Evolutionary conservation across 108 stramenopile genomes (phyloP).

Genomic region (Fistulifera solaris): DNA sequence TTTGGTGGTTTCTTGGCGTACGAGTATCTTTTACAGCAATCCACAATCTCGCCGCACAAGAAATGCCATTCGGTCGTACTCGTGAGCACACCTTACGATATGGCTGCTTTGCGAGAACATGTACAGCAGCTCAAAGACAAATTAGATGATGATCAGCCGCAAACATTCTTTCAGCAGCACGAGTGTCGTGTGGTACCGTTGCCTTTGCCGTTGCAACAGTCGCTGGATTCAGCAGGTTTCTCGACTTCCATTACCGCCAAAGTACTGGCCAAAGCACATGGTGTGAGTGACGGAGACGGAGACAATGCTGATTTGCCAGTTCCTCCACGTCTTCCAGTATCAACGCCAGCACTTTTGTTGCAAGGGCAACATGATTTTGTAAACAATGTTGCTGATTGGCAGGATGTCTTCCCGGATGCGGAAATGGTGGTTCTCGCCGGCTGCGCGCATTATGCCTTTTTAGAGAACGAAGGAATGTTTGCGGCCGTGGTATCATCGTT

Average conservation of each 20-base stretch:
- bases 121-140: conserved; percentile 24
- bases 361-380: conserved; percentile 49
- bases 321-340: too few relatives aligned
- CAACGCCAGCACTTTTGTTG: conserved; percentile 27
- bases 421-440: conserved; percentile 11
- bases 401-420: conserved; percentile 4
- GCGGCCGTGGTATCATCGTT: conserved; percentile 7
- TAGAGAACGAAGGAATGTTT: conserved; percentile 30
- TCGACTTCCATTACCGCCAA: conserved; percentile 9
- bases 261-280: conserved; percentile 4
- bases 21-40: conserved; percentile 22
- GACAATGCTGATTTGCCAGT: not conserved
- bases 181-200: conserved; percentile 43
- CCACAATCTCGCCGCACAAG: not conserved
- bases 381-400: conserved; percentile 25
- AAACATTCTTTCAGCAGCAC: conserved; percentile 43
- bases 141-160: conserved; percentile 10
- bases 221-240: conserved; percentile 45
- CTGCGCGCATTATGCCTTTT: conserved; percentile 38
- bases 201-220: conserved; percentile 39
- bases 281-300: not conserved
- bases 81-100: conserved; percentile 39
- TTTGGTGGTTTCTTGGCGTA: conserved; percentile 46
- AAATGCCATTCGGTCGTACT: conserved; percentile 42
- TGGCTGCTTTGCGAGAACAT: conserved; percentile 16